Conservation (phyloP, 306 rosid genomes). For the Argentina anserina region DNA sequence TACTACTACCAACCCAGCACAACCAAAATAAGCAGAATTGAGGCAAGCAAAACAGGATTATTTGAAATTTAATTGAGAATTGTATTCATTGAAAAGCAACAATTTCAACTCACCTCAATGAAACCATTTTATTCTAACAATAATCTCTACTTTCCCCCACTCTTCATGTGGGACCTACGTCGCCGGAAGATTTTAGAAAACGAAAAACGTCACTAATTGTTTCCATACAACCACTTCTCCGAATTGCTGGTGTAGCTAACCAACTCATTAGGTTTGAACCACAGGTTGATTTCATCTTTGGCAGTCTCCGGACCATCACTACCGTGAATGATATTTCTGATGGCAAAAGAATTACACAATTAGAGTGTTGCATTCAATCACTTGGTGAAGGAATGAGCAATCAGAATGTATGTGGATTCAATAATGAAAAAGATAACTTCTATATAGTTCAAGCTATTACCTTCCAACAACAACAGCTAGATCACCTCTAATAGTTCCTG, state of each 20-base stretch:
- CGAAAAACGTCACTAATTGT: constrained; percentile 31
- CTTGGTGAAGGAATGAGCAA: background rate
- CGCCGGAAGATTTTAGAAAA: constrained; percentile 18
- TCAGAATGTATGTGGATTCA: background rate
- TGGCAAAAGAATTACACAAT: constrained; percentile 7
- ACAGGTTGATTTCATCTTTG: constrained; percentile 73
- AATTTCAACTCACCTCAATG: constrained; percentile 19
- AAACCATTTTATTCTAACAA: constrained; percentile 26
- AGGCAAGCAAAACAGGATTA: background rate
- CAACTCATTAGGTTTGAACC: constrained; percentile 90
- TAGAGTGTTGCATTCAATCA: constrained; percentile 14
- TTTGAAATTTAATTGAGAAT: background rate
- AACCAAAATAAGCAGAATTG: background rate
- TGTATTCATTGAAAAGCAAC: background rate
- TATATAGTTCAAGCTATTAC: constrained; percentile 29
- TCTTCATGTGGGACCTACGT: constrained; percentile 15
- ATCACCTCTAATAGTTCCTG: constrained; percentile 96
- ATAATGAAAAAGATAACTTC: background rate
- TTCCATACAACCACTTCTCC: constrained; percentile 91
- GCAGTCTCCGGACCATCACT: constrained; percentile 97
- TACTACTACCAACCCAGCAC: background rate
- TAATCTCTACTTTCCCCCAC: constrained; percentile 19
- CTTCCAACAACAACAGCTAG: constrained; percentile 95
- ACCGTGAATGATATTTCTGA: constrained; percentile 92
- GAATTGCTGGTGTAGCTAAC: constrained; percentile 77